phyloP scores from a whole-genome alignment of 345 rosid species.

The Citrus maxima region DNA sequence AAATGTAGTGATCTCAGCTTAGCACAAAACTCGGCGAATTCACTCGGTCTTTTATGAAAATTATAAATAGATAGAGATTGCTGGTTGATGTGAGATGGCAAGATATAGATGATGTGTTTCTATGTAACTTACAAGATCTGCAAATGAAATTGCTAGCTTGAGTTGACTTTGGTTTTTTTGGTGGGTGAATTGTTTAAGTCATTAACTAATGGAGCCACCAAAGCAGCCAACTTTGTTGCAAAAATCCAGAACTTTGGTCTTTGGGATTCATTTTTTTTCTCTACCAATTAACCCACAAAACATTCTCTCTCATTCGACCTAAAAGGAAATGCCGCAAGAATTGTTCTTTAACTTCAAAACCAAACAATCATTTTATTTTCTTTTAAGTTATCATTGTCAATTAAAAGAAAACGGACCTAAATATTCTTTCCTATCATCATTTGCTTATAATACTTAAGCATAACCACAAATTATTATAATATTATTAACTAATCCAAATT shows the following conservation, averaged over 20 bases:
- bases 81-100: background rate
- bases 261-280: background rate
- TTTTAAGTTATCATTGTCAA: background rate
- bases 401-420: background rate
- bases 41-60: too few relatives aligned
- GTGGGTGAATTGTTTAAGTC: background rate
- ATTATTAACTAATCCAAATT: too few relatives aligned
- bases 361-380: background rate
- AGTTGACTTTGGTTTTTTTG: background rate
- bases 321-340: too few relatives aligned
- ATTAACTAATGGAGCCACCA: background rate
- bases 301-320: background rate
- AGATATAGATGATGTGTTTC: background rate
- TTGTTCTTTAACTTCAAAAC: background rate
- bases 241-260: too few relatives aligned
- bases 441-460: background rate
- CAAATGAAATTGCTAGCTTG: background rate
- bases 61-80: background rate
- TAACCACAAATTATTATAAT: background rate
- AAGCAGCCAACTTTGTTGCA: background rate
- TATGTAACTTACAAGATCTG: background rate
- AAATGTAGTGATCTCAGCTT: background rate
- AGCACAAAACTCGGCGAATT: background rate
- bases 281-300: background rate
- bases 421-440: background rate